phyloP scores from a whole-genome alignment of 176 grass and related monocot genomes.

The Juncus inflexus region DNA sequence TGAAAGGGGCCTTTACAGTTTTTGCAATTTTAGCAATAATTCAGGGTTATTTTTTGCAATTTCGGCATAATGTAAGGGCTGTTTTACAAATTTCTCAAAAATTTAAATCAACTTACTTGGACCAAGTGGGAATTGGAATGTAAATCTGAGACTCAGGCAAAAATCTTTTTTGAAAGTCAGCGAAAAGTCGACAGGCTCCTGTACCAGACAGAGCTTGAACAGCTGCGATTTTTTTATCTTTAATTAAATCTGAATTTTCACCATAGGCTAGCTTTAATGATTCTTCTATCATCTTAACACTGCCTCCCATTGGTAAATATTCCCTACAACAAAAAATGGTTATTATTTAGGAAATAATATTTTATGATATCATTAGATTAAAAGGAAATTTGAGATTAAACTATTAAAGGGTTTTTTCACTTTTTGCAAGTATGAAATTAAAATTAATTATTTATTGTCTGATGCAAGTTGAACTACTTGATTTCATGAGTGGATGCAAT shows the following conservation, averaged over 20 bases:
- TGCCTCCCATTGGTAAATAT: conserved; percentile 96
- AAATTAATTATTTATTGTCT: no score
- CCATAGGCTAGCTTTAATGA: conserved; percentile 83
- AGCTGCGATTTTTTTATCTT: conserved; percentile 78
- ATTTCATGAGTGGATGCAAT: no score
- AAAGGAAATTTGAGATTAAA: no score
- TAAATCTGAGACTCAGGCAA: conserved; percentile 88
- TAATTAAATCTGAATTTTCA: conserved; percentile 75
- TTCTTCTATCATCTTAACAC: conserved; percentile 75
- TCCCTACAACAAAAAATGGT: conserved; percentile 40
- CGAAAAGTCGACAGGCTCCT: conserved; percentile 88
- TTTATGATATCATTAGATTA: background rate
- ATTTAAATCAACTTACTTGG: conserved; percentile 55
- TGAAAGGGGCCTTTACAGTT: no score
- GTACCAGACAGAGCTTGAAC: conserved; percentile 91
- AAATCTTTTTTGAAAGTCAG: conserved; percentile 92
- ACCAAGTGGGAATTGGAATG: conserved; percentile 90
- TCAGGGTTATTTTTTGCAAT: no score
- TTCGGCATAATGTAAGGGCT: no score
- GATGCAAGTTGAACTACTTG: conserved; percentile 2
- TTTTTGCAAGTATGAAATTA: no score
- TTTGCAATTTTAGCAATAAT: no score
- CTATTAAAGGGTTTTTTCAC: no score
- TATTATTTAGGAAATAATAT: conserved; percentile 8
- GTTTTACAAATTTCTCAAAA: no score